These are phyloP conservation scores for Actinidia chinensis DNA, from an alignment of 179 eudicot genomes.

Conservation along the genomic window DNA sequence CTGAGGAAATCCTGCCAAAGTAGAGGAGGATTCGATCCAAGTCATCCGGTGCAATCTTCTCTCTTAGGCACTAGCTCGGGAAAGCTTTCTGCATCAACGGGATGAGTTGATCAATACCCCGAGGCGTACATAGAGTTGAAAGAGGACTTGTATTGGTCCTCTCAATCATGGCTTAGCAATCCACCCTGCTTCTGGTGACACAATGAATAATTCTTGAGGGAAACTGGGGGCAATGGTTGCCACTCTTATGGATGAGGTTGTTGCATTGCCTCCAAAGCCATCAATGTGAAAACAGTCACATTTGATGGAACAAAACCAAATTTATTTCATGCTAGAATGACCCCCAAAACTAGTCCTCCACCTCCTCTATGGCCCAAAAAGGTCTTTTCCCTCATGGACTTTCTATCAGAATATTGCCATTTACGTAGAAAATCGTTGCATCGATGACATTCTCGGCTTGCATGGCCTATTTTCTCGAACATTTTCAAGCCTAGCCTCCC, in stretches of 20 bases:
- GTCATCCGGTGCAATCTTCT: conserved; percentile 14
- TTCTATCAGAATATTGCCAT: background rate
- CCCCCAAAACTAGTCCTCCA: conserved; percentile 6
- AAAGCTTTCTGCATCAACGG: conserved; percentile 19
- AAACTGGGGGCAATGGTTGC: conserved; percentile 10
- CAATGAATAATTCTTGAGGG: too few species aligned
- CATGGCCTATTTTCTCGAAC: conserved; percentile 10
- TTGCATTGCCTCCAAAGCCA: conserved; percentile 1
- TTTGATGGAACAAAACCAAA: background rate
- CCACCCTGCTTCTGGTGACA: background rate
- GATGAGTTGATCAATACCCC: conserved; percentile 18
- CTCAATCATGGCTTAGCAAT: background rate
- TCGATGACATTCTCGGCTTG: conserved; percentile 14
- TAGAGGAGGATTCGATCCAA: conserved; percentile 15
- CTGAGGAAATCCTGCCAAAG: conserved; percentile 7
- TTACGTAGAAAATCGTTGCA: conserved; percentile 2
- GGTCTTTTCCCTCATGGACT: conserved; percentile 16
- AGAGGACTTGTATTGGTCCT: conserved; percentile 8
- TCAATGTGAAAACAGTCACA: conserved; percentile 3
- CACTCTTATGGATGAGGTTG: background rate
- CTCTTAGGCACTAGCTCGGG: conserved; percentile 12
- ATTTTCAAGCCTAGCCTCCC: conserved; percentile 12
- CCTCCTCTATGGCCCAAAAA: conserved; percentile 20
- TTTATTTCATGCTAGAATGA: conserved; percentile 10
- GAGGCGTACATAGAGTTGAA: conserved; percentile 19